Evolutionary conservation across 768 basidiomycete species (phyloP).

Genomic region (Calocybe indica): DNA sequence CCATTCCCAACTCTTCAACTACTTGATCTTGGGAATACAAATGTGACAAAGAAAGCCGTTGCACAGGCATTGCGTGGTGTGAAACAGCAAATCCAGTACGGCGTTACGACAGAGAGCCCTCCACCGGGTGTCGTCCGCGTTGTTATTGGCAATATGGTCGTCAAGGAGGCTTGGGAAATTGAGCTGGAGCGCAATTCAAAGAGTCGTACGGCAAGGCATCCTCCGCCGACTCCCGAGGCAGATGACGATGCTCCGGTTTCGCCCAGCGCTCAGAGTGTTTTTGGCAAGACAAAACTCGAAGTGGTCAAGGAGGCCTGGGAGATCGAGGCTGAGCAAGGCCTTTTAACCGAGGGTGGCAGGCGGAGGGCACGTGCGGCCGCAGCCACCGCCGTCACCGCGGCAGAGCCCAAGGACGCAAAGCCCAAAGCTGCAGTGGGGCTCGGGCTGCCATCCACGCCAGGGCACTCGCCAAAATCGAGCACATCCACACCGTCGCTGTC

Average conservation of each 20-base stretch:
- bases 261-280: background rate
- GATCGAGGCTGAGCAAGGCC: constrained; percentile 68
- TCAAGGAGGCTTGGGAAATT: constrained; percentile 77
- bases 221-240: background rate
- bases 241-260: background rate
- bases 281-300: constrained; percentile 13
- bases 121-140: constrained; percentile 47
- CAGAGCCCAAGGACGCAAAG: background rate
- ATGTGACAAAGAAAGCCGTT: constrained; percentile 41
- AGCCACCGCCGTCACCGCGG: constrained; percentile 22
- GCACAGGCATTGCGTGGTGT: constrained; percentile 39
- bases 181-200: constrained; percentile 50
- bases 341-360: constrained; percentile 69
- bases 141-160: constrained; percentile 61
- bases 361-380: constrained; percentile 56
- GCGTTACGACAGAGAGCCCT: constrained; percentile 48
- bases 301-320: constrained; percentile 72
- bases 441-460: constrained; percentile 13
- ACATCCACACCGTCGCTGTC: constrained; percentile 33
- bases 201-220: background rate
- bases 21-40: constrained; percentile 65
- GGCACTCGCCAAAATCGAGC: constrained; percentile 15
- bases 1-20: constrained; percentile 49
- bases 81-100: constrained; percentile 47
- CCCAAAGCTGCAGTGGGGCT: constrained; percentile 15